Percentiles rank a stretch among this genome's conserved stretches.
Evolutionary conservation across 768 basidiomycete genomes (phyloP).

Genomic region (Boletus rubropictus): DNA sequence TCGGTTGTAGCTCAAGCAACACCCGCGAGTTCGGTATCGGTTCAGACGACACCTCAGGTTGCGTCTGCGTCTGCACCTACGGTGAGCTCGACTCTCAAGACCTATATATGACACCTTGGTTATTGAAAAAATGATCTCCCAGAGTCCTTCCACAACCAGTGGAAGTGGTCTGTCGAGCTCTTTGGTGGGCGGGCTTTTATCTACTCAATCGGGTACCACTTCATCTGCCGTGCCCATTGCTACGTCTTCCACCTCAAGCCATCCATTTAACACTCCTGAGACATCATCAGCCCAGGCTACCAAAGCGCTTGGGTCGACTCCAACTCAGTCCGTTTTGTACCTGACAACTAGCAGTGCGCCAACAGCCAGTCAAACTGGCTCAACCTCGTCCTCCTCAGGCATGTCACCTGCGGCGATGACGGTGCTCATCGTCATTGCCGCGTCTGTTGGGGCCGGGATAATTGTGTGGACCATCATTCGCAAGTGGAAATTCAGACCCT

Average conservation of each 20-base stretch:
- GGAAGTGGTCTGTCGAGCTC: conserved; percentile 6
- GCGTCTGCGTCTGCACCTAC: conserved; percentile 14
- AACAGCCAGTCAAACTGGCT: conserved; percentile 19
- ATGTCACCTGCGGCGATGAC: conserved; percentile 44
- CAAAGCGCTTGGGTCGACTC: conserved; percentile 30
- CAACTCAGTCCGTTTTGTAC: conserved; percentile 51
- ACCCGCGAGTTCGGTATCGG: conserved; percentile 10
- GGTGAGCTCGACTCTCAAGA: conserved; percentile 12
- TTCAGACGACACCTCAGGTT: conserved; percentile 10
- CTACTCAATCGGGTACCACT: conserved; percentile 15
- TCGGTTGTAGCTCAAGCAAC: conserved; percentile 12
- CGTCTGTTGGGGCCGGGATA: conserved; percentile 58
- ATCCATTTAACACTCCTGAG: conserved; percentile 12
- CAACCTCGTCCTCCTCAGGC: conserved; percentile 31
- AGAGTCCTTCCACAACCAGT: conserved; percentile 13
- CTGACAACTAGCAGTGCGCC: conserved; percentile 16
- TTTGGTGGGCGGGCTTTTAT: conserved; percentile 8
- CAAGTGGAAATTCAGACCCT: conserved; percentile 86
- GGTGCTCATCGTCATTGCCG: conserved; percentile 63
- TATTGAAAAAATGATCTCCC: not conserved
- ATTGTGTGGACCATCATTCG: conserved; percentile 87
- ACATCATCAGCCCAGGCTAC: conserved; percentile 10
- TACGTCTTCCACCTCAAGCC: conserved; percentile 13
- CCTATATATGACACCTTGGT: not conserved
- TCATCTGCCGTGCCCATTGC: conserved; percentile 16